Evolutionary conservation across 2,329 filamentous ascomycete species (phyloP), one percentile per base, ranked within the genome.

Genomic region (Erysiphe pulchra): DNA sequence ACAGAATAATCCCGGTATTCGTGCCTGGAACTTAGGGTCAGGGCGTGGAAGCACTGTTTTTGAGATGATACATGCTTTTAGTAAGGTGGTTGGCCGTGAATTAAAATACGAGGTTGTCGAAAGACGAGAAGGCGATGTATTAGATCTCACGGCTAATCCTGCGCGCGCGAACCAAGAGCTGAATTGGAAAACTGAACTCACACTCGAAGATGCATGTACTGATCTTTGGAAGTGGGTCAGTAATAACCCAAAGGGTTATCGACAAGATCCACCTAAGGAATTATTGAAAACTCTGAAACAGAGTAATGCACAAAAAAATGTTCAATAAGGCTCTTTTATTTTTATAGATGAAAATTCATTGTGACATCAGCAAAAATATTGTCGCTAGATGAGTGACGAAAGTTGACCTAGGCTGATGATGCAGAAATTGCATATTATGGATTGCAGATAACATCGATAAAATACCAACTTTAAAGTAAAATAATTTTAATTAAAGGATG

Each of bases 221-320:
- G 85, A 98, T 62, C 69, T 98, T 52, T 98, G 90, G 90, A 77
- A 76, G 58, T 98, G 90, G 90, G 92, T 92, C 14, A 71, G 80
- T 65, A 95, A 94, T 65, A 95, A 95, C 66, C 90, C 90, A 20
- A 76, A 86, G 64, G 90, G 90, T 18, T 95, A 95, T 67, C 73
- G 81, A 53, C 86, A 95, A 65, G 70, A 85, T 52, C 84, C 87
- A n/a, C 87, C 90, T 0, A 70, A 80, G 52, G 75, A 80, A 62
- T 70, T 95, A 55, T 59, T 94, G 44, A 77, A 79, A 49, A 67
- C 65, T 42, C 53, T 77, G 52, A 73, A 77, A 64, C 51, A 55
- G 28, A 50, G 40, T 10, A 53, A 51, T 12, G n/a, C 17, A 12
- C 9, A 31, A 7, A n/a, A 5, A n/a, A 20, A 42, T 1, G 10